These are phyloP conservation scores for Plantago major DNA, from an alignment of 257 asterid species.

Conservation along the genomic window DNA sequence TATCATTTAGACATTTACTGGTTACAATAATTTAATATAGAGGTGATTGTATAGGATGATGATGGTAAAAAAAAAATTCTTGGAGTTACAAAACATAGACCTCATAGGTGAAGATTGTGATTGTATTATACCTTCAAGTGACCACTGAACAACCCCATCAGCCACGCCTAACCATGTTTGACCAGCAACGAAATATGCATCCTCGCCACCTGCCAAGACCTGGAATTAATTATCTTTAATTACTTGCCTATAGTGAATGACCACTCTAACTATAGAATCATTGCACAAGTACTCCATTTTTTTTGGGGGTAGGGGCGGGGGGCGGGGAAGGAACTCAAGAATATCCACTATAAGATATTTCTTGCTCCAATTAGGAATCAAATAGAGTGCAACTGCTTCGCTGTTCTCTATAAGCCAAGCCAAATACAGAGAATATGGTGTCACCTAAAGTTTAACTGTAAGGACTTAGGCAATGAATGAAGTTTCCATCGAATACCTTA, in stretches of 20 bases:
- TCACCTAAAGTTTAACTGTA: neutral
- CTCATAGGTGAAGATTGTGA: slow-evolving; percentile 1
- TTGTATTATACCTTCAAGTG: slow-evolving; percentile 55
- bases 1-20: neutral
- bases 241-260: slow-evolving; percentile 35
- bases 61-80: neutral
- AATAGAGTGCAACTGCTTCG: too few relatives aligned
- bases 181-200: slow-evolving; percentile 67
- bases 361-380: too few relatives aligned
- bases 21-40: neutral
- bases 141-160: slow-evolving; percentile 87
- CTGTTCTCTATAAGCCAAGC: neutral
- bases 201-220: slow-evolving; percentile 98
- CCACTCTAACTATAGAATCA: neutral
- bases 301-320: too few relatives aligned
- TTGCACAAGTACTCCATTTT: neutral
- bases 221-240: slow-evolving; percentile 60
- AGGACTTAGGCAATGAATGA: slow-evolving; percentile 4
- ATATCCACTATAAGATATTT: too few relatives aligned
- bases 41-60: neutral
- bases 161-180: slow-evolving; percentile 87
- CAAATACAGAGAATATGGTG: neutral
- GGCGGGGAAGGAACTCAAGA: too few relatives aligned
- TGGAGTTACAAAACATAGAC: neutral
- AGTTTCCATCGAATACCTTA: slow-evolving; percentile 49